phyloP scores from a whole-genome alignment of 352 stramenopile species.

The Phytopythium litorale region DNA sequence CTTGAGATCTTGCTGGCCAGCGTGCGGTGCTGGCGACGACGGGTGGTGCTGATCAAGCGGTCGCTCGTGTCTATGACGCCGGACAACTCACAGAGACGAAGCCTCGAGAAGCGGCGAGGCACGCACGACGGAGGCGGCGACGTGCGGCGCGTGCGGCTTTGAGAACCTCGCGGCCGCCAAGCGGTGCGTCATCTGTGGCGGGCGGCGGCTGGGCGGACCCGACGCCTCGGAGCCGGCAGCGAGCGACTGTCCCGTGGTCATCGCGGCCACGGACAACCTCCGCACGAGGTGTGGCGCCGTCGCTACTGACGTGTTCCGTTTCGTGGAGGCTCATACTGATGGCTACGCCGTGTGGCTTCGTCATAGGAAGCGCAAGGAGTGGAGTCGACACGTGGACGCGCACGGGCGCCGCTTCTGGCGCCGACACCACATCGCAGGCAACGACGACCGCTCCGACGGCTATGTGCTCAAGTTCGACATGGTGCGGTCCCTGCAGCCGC shows the following conservation, averaged over 20 bases:
- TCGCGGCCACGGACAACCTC: conserved; percentile 1
- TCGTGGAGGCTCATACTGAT: too few species aligned
- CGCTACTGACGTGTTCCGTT: too few species aligned
- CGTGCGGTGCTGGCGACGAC: not conserved
- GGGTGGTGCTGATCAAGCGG: not conserved
- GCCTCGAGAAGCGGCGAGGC: not conserved
- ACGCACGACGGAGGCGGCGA: conserved; percentile 26
- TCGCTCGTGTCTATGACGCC: conserved; percentile 1
- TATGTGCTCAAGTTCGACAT: conserved; percentile 32
- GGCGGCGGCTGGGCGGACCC: not conserved
- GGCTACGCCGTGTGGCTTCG: not conserved
- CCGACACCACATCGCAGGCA: conserved; percentile 17
- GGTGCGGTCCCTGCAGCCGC: conserved; percentile 1
- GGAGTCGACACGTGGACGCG: conserved; percentile 34
- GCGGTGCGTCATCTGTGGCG: conserved; percentile 28
- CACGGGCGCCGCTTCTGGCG: conserved; percentile 36
- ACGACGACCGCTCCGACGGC: conserved; percentile 18
- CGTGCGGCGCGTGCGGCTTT: conserved; percentile 43
- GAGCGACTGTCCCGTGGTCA: conserved; percentile 1
- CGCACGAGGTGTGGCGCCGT: conserved; percentile 3
- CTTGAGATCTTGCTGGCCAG: not conserved
- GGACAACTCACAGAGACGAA: not conserved
- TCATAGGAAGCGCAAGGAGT: conserved; percentile 37
- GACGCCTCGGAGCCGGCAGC: not conserved
- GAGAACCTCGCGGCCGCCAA: conserved; percentile 41